Evolutionary conservation across 345 rosid species (phyloP).

Genomic region (Citrus cavaleriei): DNA sequence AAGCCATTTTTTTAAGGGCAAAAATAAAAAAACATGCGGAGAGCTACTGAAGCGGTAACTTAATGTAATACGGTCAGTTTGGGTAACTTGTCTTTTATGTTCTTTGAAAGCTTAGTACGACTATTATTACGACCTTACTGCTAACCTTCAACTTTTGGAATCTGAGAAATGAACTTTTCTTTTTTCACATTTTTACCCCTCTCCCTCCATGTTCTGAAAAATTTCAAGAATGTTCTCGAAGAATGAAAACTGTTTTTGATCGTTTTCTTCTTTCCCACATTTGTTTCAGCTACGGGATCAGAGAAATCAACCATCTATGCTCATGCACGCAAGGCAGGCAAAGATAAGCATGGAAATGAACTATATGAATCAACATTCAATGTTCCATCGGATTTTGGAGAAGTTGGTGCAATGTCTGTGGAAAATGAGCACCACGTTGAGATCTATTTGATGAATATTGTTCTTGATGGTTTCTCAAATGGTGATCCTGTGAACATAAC

Average conservation of each 20-base stretch:
- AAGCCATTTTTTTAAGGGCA: too few relatives aligned
- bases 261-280: not conserved
- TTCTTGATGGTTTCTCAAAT: constrained; percentile 33
- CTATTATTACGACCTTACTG: too few relatives aligned
- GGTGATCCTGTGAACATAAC: constrained; percentile 41
- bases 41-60: too few relatives aligned
- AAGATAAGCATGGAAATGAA: constrained; percentile 20
- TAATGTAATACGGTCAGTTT: too few relatives aligned
- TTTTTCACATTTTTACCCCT: too few relatives aligned
- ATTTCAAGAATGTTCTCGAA: too few relatives aligned
- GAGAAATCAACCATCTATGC: constrained; percentile 49
- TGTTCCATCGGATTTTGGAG: constrained; percentile 53
- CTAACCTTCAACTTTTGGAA: too few relatives aligned
- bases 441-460: constrained; percentile 47
- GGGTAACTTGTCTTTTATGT: too few relatives aligned
- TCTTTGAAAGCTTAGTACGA: too few relatives aligned
- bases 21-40: too few relatives aligned
- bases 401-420: constrained; percentile 53
- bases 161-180: too few relatives aligned
- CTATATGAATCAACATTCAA: constrained; percentile 52
- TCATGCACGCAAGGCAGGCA: constrained; percentile 38
- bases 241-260: not conserved
- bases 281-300: constrained; percentile 30
- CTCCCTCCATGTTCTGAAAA: too few relatives aligned
- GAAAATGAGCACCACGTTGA: constrained; percentile 76